Percentiles rank a stretch among this genome's conserved stretches.
Conservation (phyloP, 352 stramenopile species). For the Phytophthora melonis region DNA sequence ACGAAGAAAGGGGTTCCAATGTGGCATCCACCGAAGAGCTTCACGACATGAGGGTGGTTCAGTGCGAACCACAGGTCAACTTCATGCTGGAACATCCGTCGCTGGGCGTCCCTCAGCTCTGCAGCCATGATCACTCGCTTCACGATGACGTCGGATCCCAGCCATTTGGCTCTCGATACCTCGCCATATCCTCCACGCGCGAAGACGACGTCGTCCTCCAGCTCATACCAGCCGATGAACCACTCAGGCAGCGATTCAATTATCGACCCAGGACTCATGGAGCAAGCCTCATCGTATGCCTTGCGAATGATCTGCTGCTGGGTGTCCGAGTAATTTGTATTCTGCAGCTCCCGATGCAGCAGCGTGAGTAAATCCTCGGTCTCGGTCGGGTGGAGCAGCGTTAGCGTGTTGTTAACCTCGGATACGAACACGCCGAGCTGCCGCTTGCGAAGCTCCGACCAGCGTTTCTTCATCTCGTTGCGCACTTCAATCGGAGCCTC, state of each 20-base stretch:
- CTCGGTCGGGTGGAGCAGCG: neutral
- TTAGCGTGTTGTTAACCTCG: neutral
- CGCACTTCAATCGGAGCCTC: neutral
- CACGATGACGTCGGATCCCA: conserved; percentile 9
- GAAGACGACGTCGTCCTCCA: conserved; percentile 1
- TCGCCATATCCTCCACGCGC: neutral
- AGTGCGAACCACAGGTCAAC: conserved; percentile 42
- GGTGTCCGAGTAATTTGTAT: neutral
- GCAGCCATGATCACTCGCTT: neutral
- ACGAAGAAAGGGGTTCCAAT: conserved; percentile 34
- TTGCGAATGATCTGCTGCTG: neutral
- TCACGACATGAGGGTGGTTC: conserved; percentile 49
- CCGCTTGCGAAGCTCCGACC: neutral
- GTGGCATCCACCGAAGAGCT: conserved; percentile 45
- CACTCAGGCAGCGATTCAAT: neutral
- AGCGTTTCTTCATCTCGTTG: neutral
- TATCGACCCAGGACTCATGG: neutral
- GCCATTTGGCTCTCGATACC: conserved; percentile 13
- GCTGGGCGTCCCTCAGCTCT: neutral
- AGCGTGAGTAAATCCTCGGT: conserved; percentile 1
- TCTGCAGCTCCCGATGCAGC: neutral
- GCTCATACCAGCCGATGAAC: conserved; percentile 13
- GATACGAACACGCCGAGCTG: conserved; percentile 5
- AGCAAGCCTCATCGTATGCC: conserved; percentile 1
- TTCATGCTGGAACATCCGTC: conserved; percentile 24